These are phyloP conservation scores for Micromonas commoda DNA, from an alignment of 139 green algal species.

Conservation along the genomic window DNA sequence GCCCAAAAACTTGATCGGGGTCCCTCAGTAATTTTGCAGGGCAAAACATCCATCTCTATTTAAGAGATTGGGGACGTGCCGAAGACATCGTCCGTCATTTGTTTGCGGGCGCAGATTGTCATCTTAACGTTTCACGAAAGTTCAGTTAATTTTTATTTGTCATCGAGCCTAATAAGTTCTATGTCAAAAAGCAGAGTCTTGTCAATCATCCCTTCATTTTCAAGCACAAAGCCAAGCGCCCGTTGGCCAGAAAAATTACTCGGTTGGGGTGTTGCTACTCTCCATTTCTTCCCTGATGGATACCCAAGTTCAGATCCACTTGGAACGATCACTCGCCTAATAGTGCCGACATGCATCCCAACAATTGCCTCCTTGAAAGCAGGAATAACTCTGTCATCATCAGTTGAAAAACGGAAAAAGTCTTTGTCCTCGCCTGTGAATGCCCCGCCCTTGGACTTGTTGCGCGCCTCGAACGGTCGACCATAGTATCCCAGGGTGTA, in stretches of 20 bases:
- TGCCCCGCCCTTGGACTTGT: slow-evolving; percentile 47
- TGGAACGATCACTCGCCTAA: slow-evolving; percentile 48
- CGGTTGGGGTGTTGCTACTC: slow-evolving; percentile 38
- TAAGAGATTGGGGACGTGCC: no score
- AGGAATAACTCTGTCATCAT: slow-evolving; percentile 36
- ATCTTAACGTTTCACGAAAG: no score
- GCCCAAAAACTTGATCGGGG: no score
- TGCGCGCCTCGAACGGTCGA: slow-evolving; percentile 46
- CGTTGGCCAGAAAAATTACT: slow-evolving; percentile 47
- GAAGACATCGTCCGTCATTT: no score
- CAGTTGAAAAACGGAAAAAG: slow-evolving; percentile 28
- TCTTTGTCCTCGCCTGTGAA: slow-evolving; percentile 38
- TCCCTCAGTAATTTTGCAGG: no score
- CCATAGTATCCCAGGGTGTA: slow-evolving; percentile 85
- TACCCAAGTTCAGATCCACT: slow-evolving; percentile 35
- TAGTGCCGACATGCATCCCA: slow-evolving; percentile 53
- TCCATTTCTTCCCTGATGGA: slow-evolving; percentile 35
- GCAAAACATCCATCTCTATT: no score
- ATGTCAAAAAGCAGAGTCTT: slow-evolving; percentile 61
- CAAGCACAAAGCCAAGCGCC: slow-evolving; percentile 50
- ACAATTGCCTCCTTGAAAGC: slow-evolving; percentile 58
- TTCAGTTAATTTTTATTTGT: no score
- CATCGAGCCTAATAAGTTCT: slow-evolving; percentile 41
- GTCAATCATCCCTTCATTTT: slow-evolving; percentile 53
- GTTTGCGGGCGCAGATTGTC: no score